Conservation (phyloP, 106 monocot species). For the Apostasia shenzhenica region DNA sequence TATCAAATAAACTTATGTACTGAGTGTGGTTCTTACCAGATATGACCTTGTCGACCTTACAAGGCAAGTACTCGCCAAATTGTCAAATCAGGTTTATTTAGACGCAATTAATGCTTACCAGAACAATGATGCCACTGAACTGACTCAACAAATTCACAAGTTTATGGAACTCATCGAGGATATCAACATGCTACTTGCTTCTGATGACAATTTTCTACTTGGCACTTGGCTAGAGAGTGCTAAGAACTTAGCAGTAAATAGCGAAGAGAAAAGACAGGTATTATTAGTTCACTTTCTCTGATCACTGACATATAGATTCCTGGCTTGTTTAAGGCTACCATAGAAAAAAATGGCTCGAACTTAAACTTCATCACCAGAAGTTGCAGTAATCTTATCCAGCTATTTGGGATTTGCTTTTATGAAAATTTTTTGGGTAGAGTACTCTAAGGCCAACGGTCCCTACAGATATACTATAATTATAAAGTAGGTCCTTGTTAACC, state of each 20-base stretch:
- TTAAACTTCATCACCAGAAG: too few relatives aligned
- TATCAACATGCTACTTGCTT: slow-evolving; percentile 70
- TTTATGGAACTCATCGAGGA: slow-evolving; percentile 67
- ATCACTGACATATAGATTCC: not conserved
- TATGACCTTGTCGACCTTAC: slow-evolving; percentile 94
- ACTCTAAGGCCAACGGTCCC: too few relatives aligned
- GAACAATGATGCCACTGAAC: slow-evolving; percentile 29
- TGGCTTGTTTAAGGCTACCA: too few relatives aligned
- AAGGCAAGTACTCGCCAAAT: slow-evolving; percentile 79
- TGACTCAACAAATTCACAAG: slow-evolving; percentile 44
- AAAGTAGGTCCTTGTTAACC: not conserved
- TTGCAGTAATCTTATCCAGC: too few relatives aligned
- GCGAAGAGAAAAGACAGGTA: slow-evolving; percentile 54
- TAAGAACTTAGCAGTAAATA: slow-evolving; percentile 49
- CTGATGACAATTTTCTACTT: slow-evolving; percentile 88
- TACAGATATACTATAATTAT: too few relatives aligned
- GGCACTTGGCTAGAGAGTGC: slow-evolving; percentile 90
- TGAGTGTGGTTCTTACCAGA: slow-evolving; percentile 18
- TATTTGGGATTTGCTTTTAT: too few relatives aligned
- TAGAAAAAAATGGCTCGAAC: too few relatives aligned
- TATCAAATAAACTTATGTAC: not conserved
- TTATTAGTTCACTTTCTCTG: not conserved
- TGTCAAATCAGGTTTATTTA: slow-evolving; percentile 69
- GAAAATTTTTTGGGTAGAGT: too few relatives aligned
- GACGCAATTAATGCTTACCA: slow-evolving; percentile 59